Evolutionary conservation across 2,329 filamentous ascomycete genomes (phyloP).

Genomic region (Epichloe typhina): DNA sequence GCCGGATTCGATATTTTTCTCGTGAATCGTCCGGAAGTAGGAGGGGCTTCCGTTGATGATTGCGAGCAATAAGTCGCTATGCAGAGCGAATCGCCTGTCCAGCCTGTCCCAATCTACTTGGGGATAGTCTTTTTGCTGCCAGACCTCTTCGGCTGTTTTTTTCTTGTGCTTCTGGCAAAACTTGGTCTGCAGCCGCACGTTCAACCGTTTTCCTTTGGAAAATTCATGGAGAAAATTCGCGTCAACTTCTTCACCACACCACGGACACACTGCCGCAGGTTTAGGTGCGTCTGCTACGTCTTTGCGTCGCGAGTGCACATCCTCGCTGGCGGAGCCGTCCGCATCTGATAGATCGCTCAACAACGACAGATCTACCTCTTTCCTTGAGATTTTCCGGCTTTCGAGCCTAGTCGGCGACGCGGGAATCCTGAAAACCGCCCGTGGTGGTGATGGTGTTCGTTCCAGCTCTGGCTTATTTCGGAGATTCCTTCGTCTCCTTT

Average conservation of each 20-base stretch:
- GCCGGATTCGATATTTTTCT: constrained; percentile 40
- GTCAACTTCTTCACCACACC: constrained; percentile 51
- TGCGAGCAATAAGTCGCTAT: constrained; percentile 40
- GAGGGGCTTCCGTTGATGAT: constrained; percentile 49
- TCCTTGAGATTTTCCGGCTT: background rate
- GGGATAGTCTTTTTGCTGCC: constrained; percentile 47
- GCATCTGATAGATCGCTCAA: constrained; percentile 2
- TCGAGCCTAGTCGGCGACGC: constrained; percentile 6
- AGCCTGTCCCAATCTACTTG: constrained; percentile 55
- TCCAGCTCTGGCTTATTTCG: background rate
- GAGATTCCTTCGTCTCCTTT: background rate
- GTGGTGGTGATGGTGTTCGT: constrained; percentile 7
- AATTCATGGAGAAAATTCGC: constrained; percentile 39
- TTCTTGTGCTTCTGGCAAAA: constrained; percentile 55
- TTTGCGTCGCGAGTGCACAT: background rate
- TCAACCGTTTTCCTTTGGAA: constrained; percentile 33
- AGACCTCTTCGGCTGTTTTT: constrained; percentile 34
- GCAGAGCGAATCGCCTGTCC: constrained; percentile 40
- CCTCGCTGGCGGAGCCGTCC: background rate
- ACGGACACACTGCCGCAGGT: constrained; percentile 39
- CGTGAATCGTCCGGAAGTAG: constrained; percentile 46
- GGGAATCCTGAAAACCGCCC: constrained; percentile 12
- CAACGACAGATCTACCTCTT: background rate
- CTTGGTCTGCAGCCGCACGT: constrained; percentile 41
- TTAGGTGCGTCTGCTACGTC: constrained; percentile 1